A percentile compares a stretch with the other conserved stretches of the same genome.
phyloP scores from a whole-genome alignment of 768 basidiomycete species.

The Kondoa subrosea region DNA sequence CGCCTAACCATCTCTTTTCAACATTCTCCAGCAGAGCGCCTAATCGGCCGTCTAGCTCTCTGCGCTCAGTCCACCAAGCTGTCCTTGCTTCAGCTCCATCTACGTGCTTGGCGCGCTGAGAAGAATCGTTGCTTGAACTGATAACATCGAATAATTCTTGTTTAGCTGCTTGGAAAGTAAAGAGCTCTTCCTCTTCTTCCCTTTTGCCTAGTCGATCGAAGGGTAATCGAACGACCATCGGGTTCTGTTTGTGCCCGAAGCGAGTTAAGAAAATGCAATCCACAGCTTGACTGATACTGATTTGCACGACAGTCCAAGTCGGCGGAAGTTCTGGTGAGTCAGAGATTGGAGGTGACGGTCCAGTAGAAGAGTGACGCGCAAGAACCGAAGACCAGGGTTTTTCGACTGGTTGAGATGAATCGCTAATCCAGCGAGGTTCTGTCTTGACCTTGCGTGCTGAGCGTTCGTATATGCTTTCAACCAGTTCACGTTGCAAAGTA shows the following conservation, averaged over 20 bases:
- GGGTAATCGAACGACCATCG: conserved; percentile 75
- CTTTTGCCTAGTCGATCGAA: conserved; percentile 56
- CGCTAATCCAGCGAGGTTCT: not conserved
- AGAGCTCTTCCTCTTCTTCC: conserved; percentile 49
- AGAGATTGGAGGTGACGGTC: too few relatives aligned
- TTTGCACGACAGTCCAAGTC: conserved; percentile 37
- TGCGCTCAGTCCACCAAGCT: conserved; percentile 74
- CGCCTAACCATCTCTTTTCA: conserved; percentile 92
- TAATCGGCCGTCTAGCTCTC: conserved; percentile 57
- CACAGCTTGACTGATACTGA: conserved; percentile 52
- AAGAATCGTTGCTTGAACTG: conserved; percentile 54
- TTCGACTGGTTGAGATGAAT: not conserved
- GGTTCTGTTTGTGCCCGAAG: conserved; percentile 45
- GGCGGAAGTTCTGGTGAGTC: too few relatives aligned
- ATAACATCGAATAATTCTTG: conserved; percentile 65
- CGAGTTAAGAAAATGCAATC: conserved; percentile 69
- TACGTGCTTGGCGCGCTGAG: conserved; percentile 54
- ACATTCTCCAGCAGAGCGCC: conserved; percentile 60
- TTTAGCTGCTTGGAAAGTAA: conserved; percentile 58
- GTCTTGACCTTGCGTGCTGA: not conserved
- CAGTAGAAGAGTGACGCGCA: not conserved
- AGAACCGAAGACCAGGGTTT: not conserved
- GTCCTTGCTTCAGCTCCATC: conserved; percentile 49
- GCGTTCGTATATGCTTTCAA: not conserved
- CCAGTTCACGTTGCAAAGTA: not conserved